These are phyloP conservation scores for Beauveria australis DNA, from an alignment of 2,329 filamentous ascomycete genomes.

Conservation along the genomic window DNA sequence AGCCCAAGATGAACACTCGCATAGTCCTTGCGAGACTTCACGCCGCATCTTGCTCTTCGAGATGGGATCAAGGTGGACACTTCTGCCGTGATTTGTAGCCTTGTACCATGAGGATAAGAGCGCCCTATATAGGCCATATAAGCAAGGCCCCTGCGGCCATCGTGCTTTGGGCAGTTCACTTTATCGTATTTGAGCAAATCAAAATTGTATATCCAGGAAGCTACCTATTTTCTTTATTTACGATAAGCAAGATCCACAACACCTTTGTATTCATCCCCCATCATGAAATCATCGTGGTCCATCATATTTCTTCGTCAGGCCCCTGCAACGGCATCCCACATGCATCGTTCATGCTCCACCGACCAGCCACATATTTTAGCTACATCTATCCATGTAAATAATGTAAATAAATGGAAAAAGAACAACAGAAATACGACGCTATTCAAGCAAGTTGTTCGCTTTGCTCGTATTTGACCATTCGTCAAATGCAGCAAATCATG, in stretches of 20 bases:
- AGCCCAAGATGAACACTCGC: neutral
- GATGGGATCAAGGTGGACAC: neutral
- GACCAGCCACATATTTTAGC: constrained; percentile 2
- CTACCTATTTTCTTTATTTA: neutral
- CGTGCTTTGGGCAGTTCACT: neutral
- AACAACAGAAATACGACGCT: neutral
- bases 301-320: neutral
- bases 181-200: neutral
- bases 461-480: neutral
- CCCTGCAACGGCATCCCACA: neutral
- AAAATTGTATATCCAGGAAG: neutral
- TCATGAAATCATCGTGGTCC: constrained; percentile 4
- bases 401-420: neutral
- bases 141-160: neutral
- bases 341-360: neutral
- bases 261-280: neutral
- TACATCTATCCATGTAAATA: constrained; percentile 1
- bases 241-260: neutral
- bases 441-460: neutral
- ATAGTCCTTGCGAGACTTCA: neutral
- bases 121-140: neutral
- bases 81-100: neutral
- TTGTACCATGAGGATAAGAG: neutral
- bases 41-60: neutral
- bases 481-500: neutral